A percentile compares a stretch with the other conserved stretches of the same genome.
phyloP scores from a whole-genome alignment of 2,329 filamentous ascomycete species.

The Aspergillus pseudoterreus region DNA sequence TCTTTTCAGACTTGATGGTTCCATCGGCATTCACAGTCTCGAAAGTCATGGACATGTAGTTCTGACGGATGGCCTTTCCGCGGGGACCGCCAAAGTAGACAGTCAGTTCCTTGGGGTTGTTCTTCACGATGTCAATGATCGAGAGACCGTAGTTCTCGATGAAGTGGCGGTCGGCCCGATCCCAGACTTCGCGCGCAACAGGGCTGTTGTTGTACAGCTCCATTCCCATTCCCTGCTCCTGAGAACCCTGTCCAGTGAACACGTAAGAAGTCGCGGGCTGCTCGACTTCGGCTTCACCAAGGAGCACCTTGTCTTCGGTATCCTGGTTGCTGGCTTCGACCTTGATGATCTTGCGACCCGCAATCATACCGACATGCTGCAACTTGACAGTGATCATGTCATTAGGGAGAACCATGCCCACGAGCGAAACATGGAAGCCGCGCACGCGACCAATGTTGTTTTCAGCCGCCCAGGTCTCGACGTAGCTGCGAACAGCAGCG shows the following conservation, averaged over 20 bases:
- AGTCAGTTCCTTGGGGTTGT: slow-evolving; percentile 98
- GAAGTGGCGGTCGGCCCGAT: slow-evolving; percentile 94
- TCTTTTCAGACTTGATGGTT: slow-evolving; percentile 94
- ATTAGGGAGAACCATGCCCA: slow-evolving; percentile 98
- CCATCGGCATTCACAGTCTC: slow-evolving; percentile 94
- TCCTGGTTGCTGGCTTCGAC: slow-evolving; percentile 95
- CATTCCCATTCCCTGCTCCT: slow-evolving; percentile 99
- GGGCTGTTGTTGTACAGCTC: slow-evolving; percentile 90
- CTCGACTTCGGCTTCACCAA: slow-evolving; percentile 95
- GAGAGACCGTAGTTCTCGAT: slow-evolving; percentile 98
- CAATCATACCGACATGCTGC: slow-evolving; percentile 95
- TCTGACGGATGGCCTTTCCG: slow-evolving; percentile 95
- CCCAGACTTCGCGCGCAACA: slow-evolving; percentile 97
- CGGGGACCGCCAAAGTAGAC: slow-evolving; percentile 96
- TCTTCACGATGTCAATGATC: slow-evolving; percentile 98
- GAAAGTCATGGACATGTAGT: slow-evolving; percentile 99
- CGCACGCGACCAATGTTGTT: slow-evolving; percentile 97
- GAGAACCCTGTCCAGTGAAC: slow-evolving; percentile 96
- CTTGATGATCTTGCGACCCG: slow-evolving; percentile 98
- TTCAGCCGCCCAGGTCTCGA: slow-evolving; percentile 98
- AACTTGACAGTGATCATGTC: slow-evolving; percentile 93
- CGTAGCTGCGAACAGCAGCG: slow-evolving; percentile 88
- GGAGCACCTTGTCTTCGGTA: slow-evolving; percentile 90
- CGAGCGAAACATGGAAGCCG: slow-evolving; percentile 92
- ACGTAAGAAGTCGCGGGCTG: slow-evolving; percentile 96